A percentile compares a stretch with the other conserved stretches of the same genome.
Evolutionary conservation across 345 rosid genomes (phyloP).

Genomic region (Corchorus capsularis): DNA sequence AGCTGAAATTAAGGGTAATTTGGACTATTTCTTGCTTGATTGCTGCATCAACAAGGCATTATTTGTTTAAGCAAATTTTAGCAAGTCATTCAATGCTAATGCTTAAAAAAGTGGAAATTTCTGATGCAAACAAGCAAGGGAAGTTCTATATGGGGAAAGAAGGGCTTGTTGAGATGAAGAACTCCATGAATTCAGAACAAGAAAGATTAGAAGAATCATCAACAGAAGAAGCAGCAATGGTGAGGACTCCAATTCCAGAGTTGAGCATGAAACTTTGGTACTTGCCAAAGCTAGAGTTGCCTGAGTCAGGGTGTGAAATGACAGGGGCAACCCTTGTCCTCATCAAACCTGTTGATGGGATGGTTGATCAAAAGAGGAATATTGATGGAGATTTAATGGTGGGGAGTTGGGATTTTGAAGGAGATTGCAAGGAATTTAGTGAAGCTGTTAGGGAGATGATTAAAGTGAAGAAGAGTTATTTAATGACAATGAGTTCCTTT

Average conservation of each 20-base stretch:
- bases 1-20: slow-evolving; percentile 34
- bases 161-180: slow-evolving; percentile 35
- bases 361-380: background rate
- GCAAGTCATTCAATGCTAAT: slow-evolving; percentile 18
- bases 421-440: slow-evolving; percentile 25
- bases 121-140: slow-evolving; percentile 42
- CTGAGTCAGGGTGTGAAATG: slow-evolving; percentile 39
- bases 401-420: slow-evolving; percentile 17
- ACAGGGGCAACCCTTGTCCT: slow-evolving; percentile 46
- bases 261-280: slow-evolving; percentile 40
- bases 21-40: slow-evolving; percentile 45
- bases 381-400: slow-evolving; percentile 5
- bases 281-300: slow-evolving; percentile 41
- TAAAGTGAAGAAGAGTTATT: slow-evolving; percentile 45
- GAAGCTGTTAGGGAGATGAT: slow-evolving; percentile 46
- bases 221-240: background rate
- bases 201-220: background rate
- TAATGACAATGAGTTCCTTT: slow-evolving; percentile 49
- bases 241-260: slow-evolving; percentile 41
- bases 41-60: slow-evolving; percentile 44
- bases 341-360: slow-evolving; percentile 32
- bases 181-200: background rate
- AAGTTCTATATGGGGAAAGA: slow-evolving; percentile 29
- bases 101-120: slow-evolving; percentile 28
- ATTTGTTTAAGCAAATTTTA: slow-evolving; percentile 32